A percentile compares a stretch with the other conserved stretches of the same genome.
phyloP scores from a whole-genome alignment of 2,329 filamentous ascomycete genomes.

The Diplodia scrobiculata region DNA sequence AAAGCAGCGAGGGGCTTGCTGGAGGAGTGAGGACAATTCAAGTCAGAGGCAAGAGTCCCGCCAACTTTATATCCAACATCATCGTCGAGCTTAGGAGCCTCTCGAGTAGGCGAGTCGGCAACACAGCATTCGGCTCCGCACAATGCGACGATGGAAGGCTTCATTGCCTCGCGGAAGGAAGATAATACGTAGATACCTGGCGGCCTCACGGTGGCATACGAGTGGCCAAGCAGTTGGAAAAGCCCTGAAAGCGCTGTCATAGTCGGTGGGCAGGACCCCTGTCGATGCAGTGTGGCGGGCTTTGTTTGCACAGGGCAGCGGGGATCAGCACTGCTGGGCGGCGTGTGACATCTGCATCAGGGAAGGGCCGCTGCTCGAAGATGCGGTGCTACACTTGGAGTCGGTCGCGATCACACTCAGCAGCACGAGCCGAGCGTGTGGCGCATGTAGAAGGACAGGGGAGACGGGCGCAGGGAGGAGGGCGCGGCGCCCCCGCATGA shows the following conservation, averaged over 20 bases:
- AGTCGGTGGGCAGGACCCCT: neutral
- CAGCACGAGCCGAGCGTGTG: neutral
- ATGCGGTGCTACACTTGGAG: neutral
- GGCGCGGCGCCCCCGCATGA: constrained; percentile 22
- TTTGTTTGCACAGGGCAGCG: constrained; percentile 10
- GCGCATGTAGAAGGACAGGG: neutral
- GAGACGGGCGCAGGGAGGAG: neutral
- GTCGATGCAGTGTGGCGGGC: constrained; percentile 3
- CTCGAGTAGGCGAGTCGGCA: neutral
- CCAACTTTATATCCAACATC: constrained; percentile 11
- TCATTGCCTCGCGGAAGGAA: neutral
- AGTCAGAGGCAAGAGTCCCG: neutral
- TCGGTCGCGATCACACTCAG: neutral
- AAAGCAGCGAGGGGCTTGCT: constrained; percentile 2
- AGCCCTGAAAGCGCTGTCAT: neutral
- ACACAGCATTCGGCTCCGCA: constrained; percentile 22
- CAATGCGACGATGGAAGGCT: constrained; percentile 1
- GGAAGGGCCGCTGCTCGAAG: neutral
- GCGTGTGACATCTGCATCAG: neutral
- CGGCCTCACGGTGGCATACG: neutral
- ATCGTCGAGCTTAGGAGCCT: neutral
- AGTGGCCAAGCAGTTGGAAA: constrained; percentile 13
- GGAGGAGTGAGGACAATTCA: neutral
- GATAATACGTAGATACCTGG: neutral
- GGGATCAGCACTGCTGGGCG: constrained; percentile 2